Conservation (phyloP, 371 early-diverging fungal genomes). For the Circinella umbellata region DNA sequence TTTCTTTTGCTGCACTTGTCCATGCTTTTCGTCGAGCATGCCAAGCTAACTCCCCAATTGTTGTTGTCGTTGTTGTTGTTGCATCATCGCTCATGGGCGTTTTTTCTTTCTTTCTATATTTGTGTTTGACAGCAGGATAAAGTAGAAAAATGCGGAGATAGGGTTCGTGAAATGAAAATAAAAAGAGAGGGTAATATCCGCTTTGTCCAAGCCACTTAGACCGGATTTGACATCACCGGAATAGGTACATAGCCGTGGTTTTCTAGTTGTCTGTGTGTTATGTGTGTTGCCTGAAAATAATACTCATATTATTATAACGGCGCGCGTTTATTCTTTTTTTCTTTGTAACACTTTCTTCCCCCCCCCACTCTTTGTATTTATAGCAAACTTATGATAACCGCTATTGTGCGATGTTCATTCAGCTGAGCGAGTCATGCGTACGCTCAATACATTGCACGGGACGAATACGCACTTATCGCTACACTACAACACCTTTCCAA, state of each 20-base stretch:
- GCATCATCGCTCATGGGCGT: background rate
- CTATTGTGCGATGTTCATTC: conserved; percentile 36
- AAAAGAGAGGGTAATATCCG: no score
- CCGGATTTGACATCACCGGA: conserved; percentile 1
- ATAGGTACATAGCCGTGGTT: no score
- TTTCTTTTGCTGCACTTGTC: conserved; percentile 6
- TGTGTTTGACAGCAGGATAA: no score
- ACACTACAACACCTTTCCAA: conserved; percentile 4
- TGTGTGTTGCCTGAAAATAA: background rate
- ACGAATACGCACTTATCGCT: conserved; percentile 9
- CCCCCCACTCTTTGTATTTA: background rate
- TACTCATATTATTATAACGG: background rate
- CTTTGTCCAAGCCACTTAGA: background rate
- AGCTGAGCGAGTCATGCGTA: conserved; percentile 45
- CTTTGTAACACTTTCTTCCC: background rate
- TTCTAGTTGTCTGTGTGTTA: no score
- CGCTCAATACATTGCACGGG: conserved; percentile 30
- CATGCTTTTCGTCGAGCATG: conserved; percentile 17
- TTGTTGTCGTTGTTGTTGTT: conserved; percentile 3
- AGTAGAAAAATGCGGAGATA: background rate
- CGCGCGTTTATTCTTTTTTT: no score
- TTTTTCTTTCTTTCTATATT: no score
- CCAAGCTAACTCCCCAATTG: conserved; percentile 10
- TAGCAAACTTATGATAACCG: background rate
- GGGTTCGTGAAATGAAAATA: background rate